Evolutionary conservation across 2,329 filamentous ascomycete species (phyloP).

Genomic region (Cryphonectria parasitica): DNA sequence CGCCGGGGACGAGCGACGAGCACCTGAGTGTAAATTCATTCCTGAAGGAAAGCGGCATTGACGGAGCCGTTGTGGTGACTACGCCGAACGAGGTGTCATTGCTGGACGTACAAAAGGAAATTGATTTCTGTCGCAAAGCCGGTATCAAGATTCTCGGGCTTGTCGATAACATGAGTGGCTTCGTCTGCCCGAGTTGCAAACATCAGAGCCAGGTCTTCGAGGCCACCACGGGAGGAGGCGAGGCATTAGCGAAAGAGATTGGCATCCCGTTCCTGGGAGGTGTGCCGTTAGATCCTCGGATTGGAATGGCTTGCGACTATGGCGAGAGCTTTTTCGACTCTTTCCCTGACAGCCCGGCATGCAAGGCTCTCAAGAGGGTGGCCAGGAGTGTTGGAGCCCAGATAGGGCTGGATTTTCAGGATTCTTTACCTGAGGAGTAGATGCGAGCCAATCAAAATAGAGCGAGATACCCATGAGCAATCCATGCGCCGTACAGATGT

Average conservation of each 20-base stretch:
- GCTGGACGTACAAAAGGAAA: conserved; percentile 93
- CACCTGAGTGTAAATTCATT: conserved; percentile 93
- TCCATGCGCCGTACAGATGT: conserved; percentile 19
- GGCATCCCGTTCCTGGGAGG: conserved; percentile 85
- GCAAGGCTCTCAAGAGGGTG: conserved; percentile 77
- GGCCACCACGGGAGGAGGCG: conserved; percentile 86
- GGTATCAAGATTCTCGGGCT: conserved; percentile 86
- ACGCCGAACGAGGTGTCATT: conserved; percentile 94
- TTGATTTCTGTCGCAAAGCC: conserved; percentile 96
- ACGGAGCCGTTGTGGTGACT: conserved; percentile 90
- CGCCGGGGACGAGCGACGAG: conserved; percentile 93
- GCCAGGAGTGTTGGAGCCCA: conserved; percentile 72
- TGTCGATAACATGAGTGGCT: conserved; percentile 98
- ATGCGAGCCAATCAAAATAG: conserved; percentile 10
- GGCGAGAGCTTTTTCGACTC: conserved; percentile 96
- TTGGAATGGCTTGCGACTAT: conserved; percentile 95
- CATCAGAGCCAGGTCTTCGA: conserved; percentile 84
- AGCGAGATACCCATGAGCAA: conserved; percentile 21
- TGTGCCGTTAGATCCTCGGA: conserved; percentile 89
- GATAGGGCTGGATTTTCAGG: conserved; percentile 64
- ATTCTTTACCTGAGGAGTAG: conserved; percentile 51
- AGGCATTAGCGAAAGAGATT: conserved; percentile 80
- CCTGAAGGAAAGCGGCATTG: conserved; percentile 87
- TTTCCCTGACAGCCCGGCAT: conserved; percentile 92
- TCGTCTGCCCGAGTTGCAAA: conserved; percentile 91